phyloP scores from a whole-genome alignment of 2,329 filamentous ascomycete genomes.

The Didymella pinodella region DNA sequence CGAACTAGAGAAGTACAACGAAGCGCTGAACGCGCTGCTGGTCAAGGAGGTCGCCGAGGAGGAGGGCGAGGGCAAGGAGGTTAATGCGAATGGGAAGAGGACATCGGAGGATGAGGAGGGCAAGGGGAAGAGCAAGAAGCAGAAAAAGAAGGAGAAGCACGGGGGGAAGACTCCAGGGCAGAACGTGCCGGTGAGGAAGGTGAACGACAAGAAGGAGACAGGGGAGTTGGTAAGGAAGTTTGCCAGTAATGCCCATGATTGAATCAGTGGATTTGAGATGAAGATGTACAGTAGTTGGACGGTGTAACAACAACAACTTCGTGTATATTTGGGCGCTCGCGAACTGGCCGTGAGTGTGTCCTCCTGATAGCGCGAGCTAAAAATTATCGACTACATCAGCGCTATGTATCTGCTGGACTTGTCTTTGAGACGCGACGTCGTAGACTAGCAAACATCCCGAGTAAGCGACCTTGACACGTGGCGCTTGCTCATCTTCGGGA shows the following conservation, averaged over 20 bases:
- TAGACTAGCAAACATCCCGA: too few species aligned
- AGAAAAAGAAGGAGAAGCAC: slow-evolving; percentile 32
- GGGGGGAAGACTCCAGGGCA: slow-evolving; percentile 29
- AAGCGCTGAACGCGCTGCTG: slow-evolving; percentile 66
- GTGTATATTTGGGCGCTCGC: too few species aligned
- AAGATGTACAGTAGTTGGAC: neutral
- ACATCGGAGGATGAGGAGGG: slow-evolving; percentile 39
- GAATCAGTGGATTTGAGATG: neutral
- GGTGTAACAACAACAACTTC: too few species aligned
- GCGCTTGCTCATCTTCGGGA: too few species aligned
- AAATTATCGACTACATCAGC: too few species aligned
- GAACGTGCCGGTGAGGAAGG: slow-evolving; percentile 16
- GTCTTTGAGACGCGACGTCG: too few species aligned
- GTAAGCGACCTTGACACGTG: too few species aligned
- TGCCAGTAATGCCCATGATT: slow-evolving; percentile 2
- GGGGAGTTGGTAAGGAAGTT: too few species aligned
- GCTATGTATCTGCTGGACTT: too few species aligned
- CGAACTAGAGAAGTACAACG: slow-evolving; percentile 69
- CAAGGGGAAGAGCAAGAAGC: slow-evolving; percentile 33
- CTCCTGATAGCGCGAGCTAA: too few species aligned
- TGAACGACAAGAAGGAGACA: too few species aligned
- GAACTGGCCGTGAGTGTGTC: too few species aligned
- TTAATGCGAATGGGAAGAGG: slow-evolving; percentile 42
- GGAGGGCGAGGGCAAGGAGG: slow-evolving; percentile 16
- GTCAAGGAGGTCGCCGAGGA: slow-evolving; percentile 43